Base-by-base conservation (phyloP, 306 rosid genomes). In the Gynostemma pentaphyllum region DNA sequence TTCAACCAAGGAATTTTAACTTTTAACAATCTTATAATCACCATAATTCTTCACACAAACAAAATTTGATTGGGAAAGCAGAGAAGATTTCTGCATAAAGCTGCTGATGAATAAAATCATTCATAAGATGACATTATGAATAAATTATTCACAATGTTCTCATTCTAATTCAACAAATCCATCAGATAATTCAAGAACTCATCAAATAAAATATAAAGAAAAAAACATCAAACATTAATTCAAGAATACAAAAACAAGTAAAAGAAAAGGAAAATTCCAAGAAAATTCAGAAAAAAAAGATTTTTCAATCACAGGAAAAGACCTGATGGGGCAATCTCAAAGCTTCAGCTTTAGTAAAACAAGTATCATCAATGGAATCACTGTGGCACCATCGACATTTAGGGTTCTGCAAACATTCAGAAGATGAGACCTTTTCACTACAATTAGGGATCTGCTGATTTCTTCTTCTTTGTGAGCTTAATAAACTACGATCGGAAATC, bases 381-480 rank as follows among this genome's bases (percentile, higher is more conserved):
- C 98, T 88, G 15, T 76, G 76, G 66, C 98, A 92, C 98, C 98
- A 92, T 22, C 84, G 88, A 72, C 98, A 92, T 41, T 71, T 75
- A 19, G 79, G 72, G 66, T 70, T 78, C 68, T 72, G 80, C 0
- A 88, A 86, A 78, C 98, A 92, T 70, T 74, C 77, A 1, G 79
- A 64, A 29, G 70, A 80, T 42, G 70, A 51, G 34, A 67, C 60
- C 66, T 82, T 14, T 23, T 78, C 85, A 53, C 60, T 79, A 74
- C 98, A 92, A 45, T 67, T 81, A 36, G 76, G 76, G 72, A 73
- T 68, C 74, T 49, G 77, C 45, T 39, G 55, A 3, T 7, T 32
- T 19, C 26, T 62, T 55, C 63, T 40, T 36, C 73, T 60, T 45
- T 41, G 64, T 13, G 7, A 27, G 50, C 69, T 73, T 48, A 65